Evolutionary conservation across 129 eudicot species (phyloP), one percentile per base, ranked within the genome.

Genomic region (Tanacetum coccineum): DNA sequence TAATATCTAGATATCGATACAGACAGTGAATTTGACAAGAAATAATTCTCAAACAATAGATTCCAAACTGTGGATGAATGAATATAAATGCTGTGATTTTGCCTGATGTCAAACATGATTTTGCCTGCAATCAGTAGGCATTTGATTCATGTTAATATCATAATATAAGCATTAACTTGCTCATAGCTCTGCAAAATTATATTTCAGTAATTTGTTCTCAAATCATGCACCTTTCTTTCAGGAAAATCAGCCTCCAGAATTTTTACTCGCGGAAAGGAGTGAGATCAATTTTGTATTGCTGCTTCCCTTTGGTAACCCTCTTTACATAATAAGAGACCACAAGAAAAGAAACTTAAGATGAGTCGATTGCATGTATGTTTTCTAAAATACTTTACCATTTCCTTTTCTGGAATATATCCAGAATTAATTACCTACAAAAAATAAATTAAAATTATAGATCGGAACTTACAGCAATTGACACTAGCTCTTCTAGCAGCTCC

Each of bases 291-390:
- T 78, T 68, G 70, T 67, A 88, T 19, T 62, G 74, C 67, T 86
- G 74, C 82, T 84, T 92, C 69, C 98, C 98, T 76, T 92, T 92
- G 82, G 80, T 92, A 64, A 82, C 96, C 77, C 85, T 82, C 97
- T 90, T 75, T 68, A 52, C n/a, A 44, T 11, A 46, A 51, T 14
- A 50, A 70, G 1, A 15, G 42, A 6, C 4, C 48, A 36, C 47
- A 36, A 51, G n/a, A 48, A 21, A 32, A 2, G 2, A 13, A 19
- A 20, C 50, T 64, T 26, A 58, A 69, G 20, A 48, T 50, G 36
- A 65, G 54, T 56, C 70, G 25, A 47, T 13, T 19, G 2, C 36
- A 32, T 42, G 14, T 28, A 44, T 12, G 10, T 5, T 66, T 10
- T 36, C 26, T 64, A 53, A 9, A 39, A 64, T 62, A 36, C 61